Percentiles rank a stretch among this genome's conserved stretches.
These are phyloP conservation scores for Schizophyllum commune DNA, from an alignment of 1,284 basidiomycete genomes.

Conservation along the genomic window DNA sequence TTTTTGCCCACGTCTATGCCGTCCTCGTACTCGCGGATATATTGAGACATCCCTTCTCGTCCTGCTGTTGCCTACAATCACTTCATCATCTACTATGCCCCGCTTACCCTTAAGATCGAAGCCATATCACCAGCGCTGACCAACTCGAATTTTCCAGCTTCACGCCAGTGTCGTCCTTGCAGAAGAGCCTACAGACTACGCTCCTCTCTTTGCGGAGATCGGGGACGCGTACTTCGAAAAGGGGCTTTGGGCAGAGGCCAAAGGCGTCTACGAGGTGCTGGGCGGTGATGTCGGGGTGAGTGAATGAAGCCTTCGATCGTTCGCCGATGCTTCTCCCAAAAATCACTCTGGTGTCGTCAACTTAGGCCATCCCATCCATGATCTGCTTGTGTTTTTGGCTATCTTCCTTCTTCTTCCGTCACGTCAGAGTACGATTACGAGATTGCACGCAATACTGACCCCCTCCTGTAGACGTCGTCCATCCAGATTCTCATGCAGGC, in stretches of 20 bases:
- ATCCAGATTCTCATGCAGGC: conserved; percentile 63
- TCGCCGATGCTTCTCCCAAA: not conserved
- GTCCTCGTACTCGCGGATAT: too few relatives aligned
- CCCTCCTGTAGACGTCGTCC: conserved; percentile 47
- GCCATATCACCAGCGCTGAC: not conserved
- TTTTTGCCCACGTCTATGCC: too few relatives aligned
- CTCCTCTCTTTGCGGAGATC: conserved; percentile 73
- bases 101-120: not conserved
- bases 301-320: conserved; percentile 7
- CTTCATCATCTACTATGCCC: conserved; percentile 1
- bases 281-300: conserved; percentile 67
- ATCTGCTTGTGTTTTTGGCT: too few relatives aligned
- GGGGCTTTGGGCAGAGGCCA: conserved; percentile 66
- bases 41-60: too few relatives aligned
- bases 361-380: not conserved
- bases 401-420: not conserved
- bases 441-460: too few relatives aligned
- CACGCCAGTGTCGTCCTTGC: conserved; percentile 69
- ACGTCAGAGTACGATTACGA: not conserved
- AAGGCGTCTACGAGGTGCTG: conserved; percentile 71
- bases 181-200: conserved; percentile 70
- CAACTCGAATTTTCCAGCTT: conserved; percentile 34
- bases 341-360: not conserved
- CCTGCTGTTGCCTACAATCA: conserved; percentile 1
- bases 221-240: conserved; percentile 79